Evolutionary conservation across 2,329 filamentous ascomycete species (phyloP), one percentile per base, ranked within the genome.

Genomic region (Fusarium palustre): DNA sequence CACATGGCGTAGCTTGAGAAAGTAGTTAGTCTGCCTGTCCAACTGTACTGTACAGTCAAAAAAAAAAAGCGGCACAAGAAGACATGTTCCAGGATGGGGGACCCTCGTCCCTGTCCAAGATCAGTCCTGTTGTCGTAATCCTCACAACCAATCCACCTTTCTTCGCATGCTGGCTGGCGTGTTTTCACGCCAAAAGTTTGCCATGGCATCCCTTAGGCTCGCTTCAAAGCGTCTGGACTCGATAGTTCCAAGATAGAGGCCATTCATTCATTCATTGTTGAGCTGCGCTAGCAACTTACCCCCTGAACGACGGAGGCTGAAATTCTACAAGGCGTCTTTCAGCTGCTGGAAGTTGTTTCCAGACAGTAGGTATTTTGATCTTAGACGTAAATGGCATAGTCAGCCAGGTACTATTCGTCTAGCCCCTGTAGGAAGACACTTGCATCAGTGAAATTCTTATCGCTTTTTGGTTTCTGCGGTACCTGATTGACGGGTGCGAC

Each of bases 401-500:
- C 28, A 28, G 34, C 36, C 57, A 59, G 43, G 48, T 64, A 60
- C 60, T 50, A 38, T 10, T 48, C 58, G 34, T 42, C 43, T 50
- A 64, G 25, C 36, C 36, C 50, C 54, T 50, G 22, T 7, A 28
- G 2, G 39, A 49, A 69, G 53, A 55, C 70, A 73, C 71, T 47
- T 56, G 13, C 11, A 25, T 22, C 20, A 28, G 38, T 61, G 46
- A 34, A 47, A 47, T 36, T 59, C 56, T 56, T 46, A 41, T 47
- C 28, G 25, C 36, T 56, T 59, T 48, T 24, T 25, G 28, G 42
- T 41, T 47, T 56, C 42, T 46, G 11, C 20, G 45, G 56, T 71
- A 64, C 65, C 65, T 71, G 60, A 60, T 48, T 64, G 33, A 52
- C 39, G 63, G 36, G 49, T 52, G 55, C 33, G 71, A 62, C 54